phyloP scores from a whole-genome alignment of 2,329 filamentous ascomycete species.

The Pestalotiopsis sp. region DNA sequence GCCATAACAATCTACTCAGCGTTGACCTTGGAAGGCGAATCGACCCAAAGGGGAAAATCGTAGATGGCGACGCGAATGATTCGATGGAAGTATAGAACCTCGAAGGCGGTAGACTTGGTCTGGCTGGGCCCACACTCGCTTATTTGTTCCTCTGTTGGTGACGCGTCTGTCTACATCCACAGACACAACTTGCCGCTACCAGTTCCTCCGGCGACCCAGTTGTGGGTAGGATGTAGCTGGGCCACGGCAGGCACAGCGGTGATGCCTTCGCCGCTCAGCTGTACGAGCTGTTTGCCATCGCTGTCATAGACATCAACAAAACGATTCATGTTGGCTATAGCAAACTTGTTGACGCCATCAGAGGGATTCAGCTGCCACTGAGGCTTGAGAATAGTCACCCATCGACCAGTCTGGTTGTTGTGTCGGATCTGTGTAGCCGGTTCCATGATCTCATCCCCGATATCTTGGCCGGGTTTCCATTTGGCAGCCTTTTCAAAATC shows the following conservation, averaged over 20 bases:
- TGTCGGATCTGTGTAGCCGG: slow-evolving; percentile 72
- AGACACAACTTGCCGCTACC: slow-evolving; percentile 90
- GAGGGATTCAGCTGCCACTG: slow-evolving; percentile 85
- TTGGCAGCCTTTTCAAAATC: slow-evolving; percentile 64
- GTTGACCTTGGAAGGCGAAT: neutral
- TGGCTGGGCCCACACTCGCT: neutral
- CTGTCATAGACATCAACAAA: slow-evolving; percentile 90
- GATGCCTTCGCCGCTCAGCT: slow-evolving; percentile 84
- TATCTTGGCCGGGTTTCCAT: slow-evolving; percentile 59
- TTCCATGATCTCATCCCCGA: slow-evolving; percentile 64
- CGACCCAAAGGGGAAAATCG: neutral
- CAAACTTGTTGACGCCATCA: slow-evolving; percentile 83
- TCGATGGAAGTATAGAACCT: neutral
- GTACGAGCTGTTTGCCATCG: slow-evolving; percentile 82
- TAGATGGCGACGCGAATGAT: neutral
- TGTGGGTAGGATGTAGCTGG: slow-evolving; percentile 80
- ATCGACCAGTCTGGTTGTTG: slow-evolving; percentile 94
- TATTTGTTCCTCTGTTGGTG: neutral
- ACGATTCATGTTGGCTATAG: slow-evolving; percentile 95
- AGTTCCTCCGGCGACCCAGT: slow-evolving; percentile 92
- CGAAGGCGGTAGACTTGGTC: neutral
- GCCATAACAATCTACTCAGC: neutral
- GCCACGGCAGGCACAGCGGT: slow-evolving; percentile 93
- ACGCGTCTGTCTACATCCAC: slow-evolving; percentile 63
- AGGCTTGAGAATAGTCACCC: slow-evolving; percentile 80